phyloP scores from a whole-genome alignment of 306 rosid species.

The Ochetophila trinervis region DNA sequence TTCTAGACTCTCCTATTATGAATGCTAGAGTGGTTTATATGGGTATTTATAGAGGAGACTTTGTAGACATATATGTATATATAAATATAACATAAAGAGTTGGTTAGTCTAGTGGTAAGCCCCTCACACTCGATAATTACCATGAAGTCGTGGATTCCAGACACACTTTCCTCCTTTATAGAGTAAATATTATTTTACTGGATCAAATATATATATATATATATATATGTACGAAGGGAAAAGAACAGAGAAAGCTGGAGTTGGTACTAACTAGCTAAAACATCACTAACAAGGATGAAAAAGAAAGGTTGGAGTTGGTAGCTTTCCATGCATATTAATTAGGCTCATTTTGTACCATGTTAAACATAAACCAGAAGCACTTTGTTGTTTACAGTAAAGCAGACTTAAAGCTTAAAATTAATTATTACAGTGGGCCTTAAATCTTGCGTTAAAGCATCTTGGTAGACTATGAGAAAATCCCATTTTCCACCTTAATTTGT shows the following conservation, averaged over 20 bases:
- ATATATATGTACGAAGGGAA: no score
- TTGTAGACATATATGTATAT: conserved; percentile 5
- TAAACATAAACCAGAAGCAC: not conserved
- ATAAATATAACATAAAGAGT: not conserved
- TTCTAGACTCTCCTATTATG: conserved; percentile 18
- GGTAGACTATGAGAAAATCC: not conserved
- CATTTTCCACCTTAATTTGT: not conserved
- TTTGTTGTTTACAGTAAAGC: conserved; percentile 1
- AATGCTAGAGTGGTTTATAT: conserved; percentile 5
- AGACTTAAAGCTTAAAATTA: not conserved
- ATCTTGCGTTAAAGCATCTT: not conserved
- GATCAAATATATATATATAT: no score
- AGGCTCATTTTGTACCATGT: not conserved
- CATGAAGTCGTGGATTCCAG: no score
- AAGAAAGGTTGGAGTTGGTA: conserved; percentile 37
- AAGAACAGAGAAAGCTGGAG: conserved; percentile 32
- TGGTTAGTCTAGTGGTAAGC: no score
- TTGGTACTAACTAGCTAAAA: conserved; percentile 38
- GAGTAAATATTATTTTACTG: no score
- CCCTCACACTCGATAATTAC: no score
- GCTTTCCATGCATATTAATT: conserved; percentile 10
- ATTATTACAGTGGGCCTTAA: not conserved
- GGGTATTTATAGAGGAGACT: conserved; percentile 43
- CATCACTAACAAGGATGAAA: conserved; percentile 20
- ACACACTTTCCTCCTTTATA: no score